Base-by-base conservation (phyloP, 1,139 yeast genomes). In the Casaregolazyma suthepensis region DNA sequence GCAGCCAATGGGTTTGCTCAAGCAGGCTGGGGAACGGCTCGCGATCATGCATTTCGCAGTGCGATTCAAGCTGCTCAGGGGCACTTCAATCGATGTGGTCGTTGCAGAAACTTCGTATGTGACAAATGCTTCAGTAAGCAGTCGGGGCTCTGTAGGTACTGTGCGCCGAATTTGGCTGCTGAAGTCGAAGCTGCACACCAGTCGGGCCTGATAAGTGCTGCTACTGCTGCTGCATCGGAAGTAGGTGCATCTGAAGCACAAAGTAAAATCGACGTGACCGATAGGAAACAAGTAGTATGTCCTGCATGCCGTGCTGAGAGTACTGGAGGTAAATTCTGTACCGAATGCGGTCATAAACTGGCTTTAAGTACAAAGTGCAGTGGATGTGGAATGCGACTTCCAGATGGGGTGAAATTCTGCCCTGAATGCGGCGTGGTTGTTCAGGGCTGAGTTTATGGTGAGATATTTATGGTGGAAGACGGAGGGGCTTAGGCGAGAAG, bases 81-180 rank as follows among this genome's bases (percentile, higher is more conserved):
- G 7, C 46, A 44, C 12, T 44, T 44, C 15, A 22, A 44, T n/a
- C 46, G 46, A 10, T 44, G 46, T 20, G 46, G 31, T 10, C 26
- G 46, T 9, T 44, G 46, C 46, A 22, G 29, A 20, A 44, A 22
- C 15, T 44, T 7, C 17, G 46, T 44, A 19, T 44, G 46, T 22
- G 46, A 22, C 31, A 18, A 26, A 18, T 44, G 46, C 31, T 44
- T 44, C 31, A 12, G 7, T 26, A 44, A 12, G n/a, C 15, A 44
- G 12, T 20, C 31, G 12, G 46, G 46, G 9, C 31, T 44, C n/a
- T 44, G 46, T 44, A 18, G 23, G 15, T 20, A 44, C 15, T 44
- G 46, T 44, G 31, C 46, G 4, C 46, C 46, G 31, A 26, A 44
- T 20, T 20, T 44, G 23, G 46, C 46, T 12, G 46, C 46, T 44